Evolutionary conservation across 2,329 filamentous ascomycete genomes (phyloP).

Genomic region (Pleurostoma richardsiae): DNA sequence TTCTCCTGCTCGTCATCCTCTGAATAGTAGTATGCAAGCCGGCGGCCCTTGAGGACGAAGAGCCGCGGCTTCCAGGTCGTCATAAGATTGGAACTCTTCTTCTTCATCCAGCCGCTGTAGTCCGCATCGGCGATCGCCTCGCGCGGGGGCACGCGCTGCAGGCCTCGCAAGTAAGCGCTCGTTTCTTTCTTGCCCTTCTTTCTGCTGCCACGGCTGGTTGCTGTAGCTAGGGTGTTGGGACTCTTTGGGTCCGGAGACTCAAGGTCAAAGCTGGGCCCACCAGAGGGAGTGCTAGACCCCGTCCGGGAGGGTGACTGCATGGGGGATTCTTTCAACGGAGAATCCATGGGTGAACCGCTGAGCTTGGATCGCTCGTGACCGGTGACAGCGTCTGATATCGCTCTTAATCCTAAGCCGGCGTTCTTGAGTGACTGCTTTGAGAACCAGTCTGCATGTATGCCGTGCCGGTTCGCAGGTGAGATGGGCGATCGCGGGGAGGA

Average conservation of each 20-base stretch:
- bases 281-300: conserved; percentile 67
- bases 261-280: conserved; percentile 67
- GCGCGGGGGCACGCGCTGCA: conserved; percentile 73
- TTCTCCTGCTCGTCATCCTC: conserved; percentile 91
- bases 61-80: conserved; percentile 95
- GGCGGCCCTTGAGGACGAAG: conserved; percentile 89
- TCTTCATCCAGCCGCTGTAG: conserved; percentile 98
- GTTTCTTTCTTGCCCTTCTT: conserved; percentile 90
- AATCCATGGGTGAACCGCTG: conserved; percentile 39
- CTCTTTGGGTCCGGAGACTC: conserved; percentile 67
- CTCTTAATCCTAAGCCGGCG: conserved; percentile 66
- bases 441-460: conserved; percentile 52
- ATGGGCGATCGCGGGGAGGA: conserved; percentile 29
- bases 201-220: conserved; percentile 41
- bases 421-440: conserved; percentile 45
- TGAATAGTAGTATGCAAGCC: conserved; percentile 93
- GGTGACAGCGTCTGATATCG: conserved; percentile 73
- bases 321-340: conserved; percentile 45
- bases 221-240: conserved; percentile 41
- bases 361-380: conserved; percentile 48
- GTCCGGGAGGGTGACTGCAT: conserved; percentile 66
- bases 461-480: conserved; percentile 39
- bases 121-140: conserved; percentile 85
- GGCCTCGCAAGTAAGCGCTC: conserved; percentile 83
- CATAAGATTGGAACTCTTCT: conserved; percentile 94